These are phyloP conservation scores for Trichoderma asperelloides DNA, from an alignment of 495 filamentous ascomycete genomes.

Conservation along the genomic window DNA sequence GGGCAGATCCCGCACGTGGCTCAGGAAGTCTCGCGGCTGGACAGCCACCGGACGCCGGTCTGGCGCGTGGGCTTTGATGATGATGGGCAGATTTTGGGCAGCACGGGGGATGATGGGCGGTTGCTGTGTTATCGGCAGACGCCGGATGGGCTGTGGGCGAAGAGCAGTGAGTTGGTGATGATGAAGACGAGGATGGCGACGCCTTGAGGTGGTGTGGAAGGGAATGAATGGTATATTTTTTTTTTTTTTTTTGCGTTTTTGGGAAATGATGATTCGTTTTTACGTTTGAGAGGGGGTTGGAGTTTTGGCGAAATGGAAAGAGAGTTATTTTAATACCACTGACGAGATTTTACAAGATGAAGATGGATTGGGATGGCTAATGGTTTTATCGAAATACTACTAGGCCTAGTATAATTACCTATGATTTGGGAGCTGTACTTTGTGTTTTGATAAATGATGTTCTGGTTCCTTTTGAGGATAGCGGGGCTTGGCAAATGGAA, in stretches of 20 bases:
- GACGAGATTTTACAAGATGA: too few relatives aligned
- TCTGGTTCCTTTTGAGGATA: too few relatives aligned
- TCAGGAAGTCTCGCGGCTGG: conserved; percentile 43
- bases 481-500: too few relatives aligned
- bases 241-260: too few relatives aligned
- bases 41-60: conserved; percentile 46
- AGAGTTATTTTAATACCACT: too few relatives aligned
- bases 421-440: too few relatives aligned
- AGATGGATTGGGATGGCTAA: too few relatives aligned
- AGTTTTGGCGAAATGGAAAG: too few relatives aligned
- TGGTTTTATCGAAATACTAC: too few relatives aligned
- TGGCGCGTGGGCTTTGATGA: conserved; percentile 55
- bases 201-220: conserved; percentile 18
- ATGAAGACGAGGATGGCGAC: conserved; percentile 38
- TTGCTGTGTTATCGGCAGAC: conserved; percentile 47
- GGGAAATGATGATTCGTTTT: background rate
- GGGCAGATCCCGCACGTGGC: conserved; percentile 39
- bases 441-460: too few relatives aligned
- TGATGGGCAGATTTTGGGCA: conserved; percentile 51
- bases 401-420: too few relatives aligned
- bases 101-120: conserved; percentile 52
- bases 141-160: conserved; percentile 45
- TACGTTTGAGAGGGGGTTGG: background rate
- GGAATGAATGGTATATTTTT: too few relatives aligned
- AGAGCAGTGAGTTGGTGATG: conserved; percentile 46